phyloP scores from a whole-genome alignment of 148 eudicot species.

The Rhododendron williamsianum region DNA sequence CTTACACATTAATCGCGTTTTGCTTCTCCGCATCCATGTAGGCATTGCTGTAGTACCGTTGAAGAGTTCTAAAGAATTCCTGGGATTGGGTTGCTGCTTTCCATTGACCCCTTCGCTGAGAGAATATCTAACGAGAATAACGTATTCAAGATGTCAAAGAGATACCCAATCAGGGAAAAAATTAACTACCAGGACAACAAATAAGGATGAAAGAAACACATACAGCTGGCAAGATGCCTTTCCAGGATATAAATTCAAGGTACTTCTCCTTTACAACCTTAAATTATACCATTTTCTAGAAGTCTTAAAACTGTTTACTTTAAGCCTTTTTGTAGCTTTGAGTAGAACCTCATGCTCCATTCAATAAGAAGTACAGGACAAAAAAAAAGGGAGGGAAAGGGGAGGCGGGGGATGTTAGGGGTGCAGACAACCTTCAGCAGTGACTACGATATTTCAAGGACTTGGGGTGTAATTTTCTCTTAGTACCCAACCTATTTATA shows the following conservation, averaged over 20 bases:
- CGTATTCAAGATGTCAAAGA: constrained; percentile 6
- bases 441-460: too few relatives aligned
- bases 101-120: constrained; percentile 88
- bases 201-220: neutral
- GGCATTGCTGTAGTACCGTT: constrained; percentile 85
- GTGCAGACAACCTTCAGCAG: too few relatives aligned
- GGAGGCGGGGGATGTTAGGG: too few relatives aligned
- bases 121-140: constrained; percentile 53
- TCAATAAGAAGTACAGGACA: neutral
- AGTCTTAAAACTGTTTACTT: neutral
- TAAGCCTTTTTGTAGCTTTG: neutral
- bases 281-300: neutral
- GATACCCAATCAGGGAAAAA: neutral
- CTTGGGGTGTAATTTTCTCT: too few relatives aligned
- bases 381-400: neutral
- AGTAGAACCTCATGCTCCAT: neutral
- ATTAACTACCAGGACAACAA: neutral
- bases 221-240: neutral
- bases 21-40: constrained; percentile 91
- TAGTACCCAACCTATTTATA: too few relatives aligned
- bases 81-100: constrained; percentile 89
- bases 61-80: constrained; percentile 85
- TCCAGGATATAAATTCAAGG: neutral
- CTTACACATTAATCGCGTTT: constrained; percentile 87
- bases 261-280: neutral